Conservation (phyloP, 2,329 filamentous ascomycete genomes). For the Fonsecaea monophora region DNA sequence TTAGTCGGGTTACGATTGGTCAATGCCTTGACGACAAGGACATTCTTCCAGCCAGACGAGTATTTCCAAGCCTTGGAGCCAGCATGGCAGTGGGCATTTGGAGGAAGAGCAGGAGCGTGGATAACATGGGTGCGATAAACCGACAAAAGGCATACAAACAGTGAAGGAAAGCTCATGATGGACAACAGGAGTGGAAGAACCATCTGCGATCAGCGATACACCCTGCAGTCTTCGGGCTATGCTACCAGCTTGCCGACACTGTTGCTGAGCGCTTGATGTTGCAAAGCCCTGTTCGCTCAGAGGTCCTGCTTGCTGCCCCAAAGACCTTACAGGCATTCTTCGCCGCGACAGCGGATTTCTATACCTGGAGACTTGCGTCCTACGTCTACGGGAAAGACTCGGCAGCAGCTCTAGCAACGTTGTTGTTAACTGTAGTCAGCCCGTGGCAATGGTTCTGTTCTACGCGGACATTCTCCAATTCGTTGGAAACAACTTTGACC, state of each 20-base stretch:
- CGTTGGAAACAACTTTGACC: conserved; percentile 87
- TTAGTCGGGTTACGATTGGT: conserved; percentile 73
- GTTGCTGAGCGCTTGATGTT: conserved; percentile 63
- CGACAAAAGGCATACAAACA: conserved; percentile 7
- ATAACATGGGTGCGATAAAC: conserved; percentile 81
- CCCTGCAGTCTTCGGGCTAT: conserved; percentile 80
- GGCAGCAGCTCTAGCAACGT: conserved; percentile 71
- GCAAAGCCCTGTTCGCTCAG: conserved; percentile 64
- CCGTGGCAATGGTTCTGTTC: conserved; percentile 98
- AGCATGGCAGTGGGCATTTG: conserved; percentile 89
- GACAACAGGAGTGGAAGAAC: conserved; percentile 82
- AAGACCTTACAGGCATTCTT: conserved; percentile 77
- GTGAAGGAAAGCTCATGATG: conserved; percentile 26
- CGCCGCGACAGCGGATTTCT: conserved; percentile 81
- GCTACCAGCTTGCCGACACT: conserved; percentile 70
- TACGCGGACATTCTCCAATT: conserved; percentile 92
- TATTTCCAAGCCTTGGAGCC: conserved; percentile 96
- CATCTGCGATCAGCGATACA: conserved; percentile 89
- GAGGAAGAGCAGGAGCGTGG: conserved; percentile 74
- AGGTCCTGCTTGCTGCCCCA: conserved; percentile 74
- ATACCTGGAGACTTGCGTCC: conserved; percentile 81
- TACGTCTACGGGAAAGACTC: conserved; percentile 72
- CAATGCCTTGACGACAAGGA: conserved; percentile 79
- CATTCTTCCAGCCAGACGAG: conserved; percentile 98
- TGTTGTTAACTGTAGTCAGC: conserved; percentile 74